Evolutionary conservation across 192 early-diverging fungal genomes (phyloP), one percentile per base, ranked within the genome.

Genomic region (Paraglomus occultum): DNA sequence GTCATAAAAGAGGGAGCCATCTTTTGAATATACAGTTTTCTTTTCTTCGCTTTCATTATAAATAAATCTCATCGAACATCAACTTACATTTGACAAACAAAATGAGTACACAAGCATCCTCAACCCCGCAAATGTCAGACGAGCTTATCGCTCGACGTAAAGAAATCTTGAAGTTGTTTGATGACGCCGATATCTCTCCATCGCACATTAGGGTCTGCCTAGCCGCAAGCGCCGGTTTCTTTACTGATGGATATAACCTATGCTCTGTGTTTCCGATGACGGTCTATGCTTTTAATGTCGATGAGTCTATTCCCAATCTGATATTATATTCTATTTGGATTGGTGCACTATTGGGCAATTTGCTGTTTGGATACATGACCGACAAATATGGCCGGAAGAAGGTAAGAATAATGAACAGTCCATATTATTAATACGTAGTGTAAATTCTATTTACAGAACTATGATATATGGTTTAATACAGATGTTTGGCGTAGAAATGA

Each of bases 191-290:
- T 52, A 88, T 91, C 73, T 80, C 79, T 31, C 88, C 87, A 88
- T 88, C 87, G 79, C 89, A 89, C 67, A 77, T 91, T 46, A 82
- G 86, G 44, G 85, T 88, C 8, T 88, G 85, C 74, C 71, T 89
- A 60, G 84, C 89, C 0, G 85, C 89, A 11, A 87, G 87, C 58
- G 83, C 89, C 8, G 90, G 93, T 52, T 94, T 96, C 80, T 90
- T 94, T 58, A 92, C 91, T 39, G 94, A 97, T 74, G 88, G 92
- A 15, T 96, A 95, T 75, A 94, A 96, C 79, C 88, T 94, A 73
- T 96, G 94, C 73, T 74, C 95, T 68, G 90, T 91, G 9, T 83
- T 93, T 8, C 82, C 90, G 52, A 98, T 98, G 87, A 74, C 94
- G 45, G 89, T 84, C 1, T 88, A 74, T 61, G 80, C n/a, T n/a